phyloP scores from a whole-genome alignment of 305 asterid species.

The Fraxinus greggii region DNA sequence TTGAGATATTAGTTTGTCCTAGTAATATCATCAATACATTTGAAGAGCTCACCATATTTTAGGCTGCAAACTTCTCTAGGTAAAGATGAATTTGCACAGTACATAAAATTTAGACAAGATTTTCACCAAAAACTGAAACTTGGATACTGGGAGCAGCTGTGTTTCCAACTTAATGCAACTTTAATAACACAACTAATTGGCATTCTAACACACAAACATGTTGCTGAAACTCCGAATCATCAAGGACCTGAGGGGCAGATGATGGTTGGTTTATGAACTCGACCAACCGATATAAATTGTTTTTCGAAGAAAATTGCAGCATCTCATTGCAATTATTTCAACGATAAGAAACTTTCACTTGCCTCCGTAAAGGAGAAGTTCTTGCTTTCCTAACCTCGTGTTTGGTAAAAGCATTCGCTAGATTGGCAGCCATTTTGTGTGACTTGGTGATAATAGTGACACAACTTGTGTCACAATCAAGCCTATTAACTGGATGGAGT shows the following conservation, averaged over 20 bases:
- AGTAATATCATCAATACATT: too few relatives aligned
- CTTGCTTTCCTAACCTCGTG: slow-evolving; percentile 41
- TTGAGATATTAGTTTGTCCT: background rate
- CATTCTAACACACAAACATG: too few relatives aligned
- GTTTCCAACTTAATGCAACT: background rate
- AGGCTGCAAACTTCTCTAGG: background rate
- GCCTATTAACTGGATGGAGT: slow-evolving; percentile 79
- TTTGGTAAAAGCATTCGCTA: slow-evolving; percentile 75
- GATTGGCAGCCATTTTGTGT: slow-evolving; percentile 83
- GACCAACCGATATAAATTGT: background rate
- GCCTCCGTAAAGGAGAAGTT: background rate
- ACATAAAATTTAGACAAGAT: background rate
- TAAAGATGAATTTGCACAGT: background rate
- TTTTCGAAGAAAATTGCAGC: background rate
- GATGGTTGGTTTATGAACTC: background rate
- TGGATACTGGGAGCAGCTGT: background rate
- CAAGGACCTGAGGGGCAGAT: background rate
- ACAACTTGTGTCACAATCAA: slow-evolving; percentile 92
- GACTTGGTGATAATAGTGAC: slow-evolving; percentile 74
- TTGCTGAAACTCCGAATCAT: background rate
- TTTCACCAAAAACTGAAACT: background rate
- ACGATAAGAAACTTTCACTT: background rate
- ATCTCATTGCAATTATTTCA: background rate
- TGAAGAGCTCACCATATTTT: background rate
- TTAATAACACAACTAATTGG: background rate